phyloP scores from a whole-genome alignment of 345 rosid species.

The Rhizophora mangle region DNA sequence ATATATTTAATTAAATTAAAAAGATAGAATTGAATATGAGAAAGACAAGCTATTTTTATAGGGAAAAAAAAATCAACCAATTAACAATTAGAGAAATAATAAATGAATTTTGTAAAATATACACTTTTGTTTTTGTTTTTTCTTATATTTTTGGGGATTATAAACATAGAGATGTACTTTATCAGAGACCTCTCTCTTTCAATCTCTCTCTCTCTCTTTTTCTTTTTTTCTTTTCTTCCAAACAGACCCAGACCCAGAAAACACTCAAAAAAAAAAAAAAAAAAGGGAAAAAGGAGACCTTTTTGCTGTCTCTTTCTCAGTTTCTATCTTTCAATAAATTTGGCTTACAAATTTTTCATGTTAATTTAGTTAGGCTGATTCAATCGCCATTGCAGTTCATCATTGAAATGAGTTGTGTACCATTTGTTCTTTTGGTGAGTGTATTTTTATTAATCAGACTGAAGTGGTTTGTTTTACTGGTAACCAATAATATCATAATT shows the following conservation, averaged over 20 bases:
- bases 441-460: slow-evolving; percentile 1
- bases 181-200: slow-evolving; percentile 4
- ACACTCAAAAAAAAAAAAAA: too few relatives aligned
- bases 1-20: too few relatives aligned
- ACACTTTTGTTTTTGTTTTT: background rate
- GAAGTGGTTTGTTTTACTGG: background rate
- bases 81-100: background rate
- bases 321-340: too few relatives aligned
- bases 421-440: slow-evolving; percentile 35
- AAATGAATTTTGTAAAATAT: background rate
- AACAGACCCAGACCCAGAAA: background rate
- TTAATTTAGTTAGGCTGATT: slow-evolving; percentile 14
- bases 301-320: background rate
- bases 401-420: slow-evolving; percentile 36
- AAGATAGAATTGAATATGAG: too few relatives aligned
- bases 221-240: background rate
- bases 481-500: background rate
- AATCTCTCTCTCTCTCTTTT: background rate
- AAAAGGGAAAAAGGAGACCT: too few relatives aligned
- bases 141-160: slow-evolving; percentile 9
- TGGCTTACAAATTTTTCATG: too few relatives aligned
- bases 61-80: background rate
- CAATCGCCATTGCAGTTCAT: slow-evolving; percentile 27
- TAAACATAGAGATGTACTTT: slow-evolving; percentile 8
- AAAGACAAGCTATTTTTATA: too few relatives aligned